Evolutionary conservation across 163 green algal species (phyloP), one percentile per base, ranked within the genome.

Genomic region (Scenedesmus sp.): DNA sequence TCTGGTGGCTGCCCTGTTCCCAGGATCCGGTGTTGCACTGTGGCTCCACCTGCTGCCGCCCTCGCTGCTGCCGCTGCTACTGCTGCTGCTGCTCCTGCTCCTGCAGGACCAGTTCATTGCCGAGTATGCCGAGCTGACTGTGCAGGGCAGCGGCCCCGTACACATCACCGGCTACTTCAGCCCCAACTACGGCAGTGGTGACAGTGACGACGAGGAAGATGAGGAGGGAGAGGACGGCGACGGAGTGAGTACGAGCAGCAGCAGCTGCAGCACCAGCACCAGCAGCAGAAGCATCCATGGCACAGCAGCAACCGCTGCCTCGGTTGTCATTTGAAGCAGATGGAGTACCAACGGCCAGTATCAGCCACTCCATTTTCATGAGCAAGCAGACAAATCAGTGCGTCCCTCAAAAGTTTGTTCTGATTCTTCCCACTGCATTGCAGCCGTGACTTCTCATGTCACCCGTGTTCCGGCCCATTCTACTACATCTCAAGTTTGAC

Each of bases 121-220:
- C 76, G 82, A 93, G 40, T 97, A 97, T 88, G 78, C 91, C 0
- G 95, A 97, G 93, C 95, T 97, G 68, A 94, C 59, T 16, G 92
- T 97, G 2, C 76, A 91, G n/a, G 93, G 93, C 26, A 61, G 33
- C 3, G 61, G 9, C 1, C 15, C 46, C 13, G 87, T 96, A 35
- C 94, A 97, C 89, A 53, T 97, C 35, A 94, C 90, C 13, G 95
- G 95, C 2, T 96, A 92, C 44, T 92, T 81, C 65, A 78, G 40
- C 43, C 88, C 88, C 24, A 46, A 93, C n/a, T 89, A 83, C 35
- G 87, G 89, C 43, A 65, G 33, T 18, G 73, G 81, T 35, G 93
- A 80, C n/a, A 91, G 91, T 12, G 82, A 92, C 2, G 93, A 94
- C 10, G 92, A 92, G 13, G 89, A 94, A 33, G 92, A 94, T 3